Conservation (phyloP, 208 protist species). For the Blechomonas ayalai region DNA sequence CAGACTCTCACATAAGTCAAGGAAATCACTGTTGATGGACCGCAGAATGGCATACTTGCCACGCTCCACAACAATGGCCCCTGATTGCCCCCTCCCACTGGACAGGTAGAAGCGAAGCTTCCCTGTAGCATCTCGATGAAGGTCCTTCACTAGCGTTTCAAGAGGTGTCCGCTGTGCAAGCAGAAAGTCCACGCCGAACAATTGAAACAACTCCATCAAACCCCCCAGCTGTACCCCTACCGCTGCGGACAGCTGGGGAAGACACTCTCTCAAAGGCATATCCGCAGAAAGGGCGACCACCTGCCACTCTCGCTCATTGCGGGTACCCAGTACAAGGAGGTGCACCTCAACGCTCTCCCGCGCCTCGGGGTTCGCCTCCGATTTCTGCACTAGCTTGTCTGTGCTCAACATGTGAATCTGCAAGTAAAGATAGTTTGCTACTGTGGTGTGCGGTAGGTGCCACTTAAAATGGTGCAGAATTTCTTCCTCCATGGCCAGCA, state of each 20-base stretch:
- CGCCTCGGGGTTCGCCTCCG: constrained; percentile 2
- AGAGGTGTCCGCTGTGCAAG: constrained; percentile 32
- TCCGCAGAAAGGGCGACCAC: constrained; percentile 14
- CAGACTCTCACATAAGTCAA: constrained; percentile 66
- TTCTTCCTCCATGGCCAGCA: constrained; percentile 75
- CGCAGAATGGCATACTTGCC: constrained; percentile 51
- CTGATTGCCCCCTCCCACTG: constrained; percentile 32
- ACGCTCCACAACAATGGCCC: constrained; percentile 58
- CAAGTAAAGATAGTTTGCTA: constrained; percentile 75
- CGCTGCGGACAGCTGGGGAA: constrained; percentile 38
- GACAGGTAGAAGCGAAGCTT: constrained; percentile 52
- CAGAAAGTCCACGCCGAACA: constrained; percentile 54
- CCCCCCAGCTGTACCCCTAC: constrained; percentile 28
- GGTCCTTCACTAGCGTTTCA: constrained; percentile 19
- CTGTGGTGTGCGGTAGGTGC: constrained; percentile 75
- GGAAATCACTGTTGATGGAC: constrained; percentile 55
- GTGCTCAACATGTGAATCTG: constrained; percentile 66
- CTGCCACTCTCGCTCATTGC: constrained; percentile 22
- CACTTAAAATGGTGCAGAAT: constrained; percentile 74
- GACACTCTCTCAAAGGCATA: constrained; percentile 23
- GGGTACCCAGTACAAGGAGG: constrained; percentile 17
- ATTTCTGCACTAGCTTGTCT: constrained; percentile 26
- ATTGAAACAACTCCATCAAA: constrained; percentile 53
- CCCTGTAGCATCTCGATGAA: constrained; percentile 30
- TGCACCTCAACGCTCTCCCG: constrained; percentile 28